These are phyloP conservation scores for Lunularia cruciata DNA, from an alignment of 225 moss, liverwort and hornwort species.

Conservation along the genomic window DNA sequence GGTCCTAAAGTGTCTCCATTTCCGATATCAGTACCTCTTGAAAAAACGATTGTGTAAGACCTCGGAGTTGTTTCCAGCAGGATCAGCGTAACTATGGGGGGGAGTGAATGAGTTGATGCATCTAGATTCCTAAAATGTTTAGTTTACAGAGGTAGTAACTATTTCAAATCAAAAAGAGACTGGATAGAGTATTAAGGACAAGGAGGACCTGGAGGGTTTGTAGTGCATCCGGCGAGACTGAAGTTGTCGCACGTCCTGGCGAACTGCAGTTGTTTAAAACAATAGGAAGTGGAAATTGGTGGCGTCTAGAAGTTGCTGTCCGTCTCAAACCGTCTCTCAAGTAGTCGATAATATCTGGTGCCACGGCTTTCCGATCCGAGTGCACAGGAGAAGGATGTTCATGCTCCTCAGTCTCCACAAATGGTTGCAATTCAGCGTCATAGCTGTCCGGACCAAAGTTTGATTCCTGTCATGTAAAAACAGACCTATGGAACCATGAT, in stretches of 20 bases:
- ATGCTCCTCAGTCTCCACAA: conserved; percentile 17
- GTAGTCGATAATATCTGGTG: conserved; percentile 34
- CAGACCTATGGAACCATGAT: neutral
- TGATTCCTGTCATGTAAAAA: conserved; percentile 14
- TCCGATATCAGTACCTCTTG: no score
- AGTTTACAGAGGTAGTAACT: no score
- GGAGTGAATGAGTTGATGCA: no score
- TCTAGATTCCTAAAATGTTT: no score
- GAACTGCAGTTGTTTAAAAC: neutral
- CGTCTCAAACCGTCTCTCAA: conserved; percentile 36
- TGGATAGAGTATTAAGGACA: conserved; percentile 6
- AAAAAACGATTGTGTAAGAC: no score
- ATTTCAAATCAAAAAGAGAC: no score
- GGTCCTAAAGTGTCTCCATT: no score
- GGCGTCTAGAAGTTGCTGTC: neutral
- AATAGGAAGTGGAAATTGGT: conserved; percentile 1
- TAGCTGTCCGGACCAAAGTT: conserved; percentile 11
- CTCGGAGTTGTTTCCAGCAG: no score
- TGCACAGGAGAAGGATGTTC: conserved; percentile 19
- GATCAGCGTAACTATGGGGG: neutral
- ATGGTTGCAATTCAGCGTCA: conserved; percentile 22
- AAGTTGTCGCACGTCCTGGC: conserved; percentile 1
- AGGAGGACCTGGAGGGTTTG: conserved; percentile 43
- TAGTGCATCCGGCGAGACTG: conserved; percentile 18
- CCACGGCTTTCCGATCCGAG: conserved; percentile 18